These are phyloP conservation scores for Verticillium isaacii DNA, from an alignment of 2,329 filamentous ascomycete genomes.

Conservation along the genomic window DNA sequence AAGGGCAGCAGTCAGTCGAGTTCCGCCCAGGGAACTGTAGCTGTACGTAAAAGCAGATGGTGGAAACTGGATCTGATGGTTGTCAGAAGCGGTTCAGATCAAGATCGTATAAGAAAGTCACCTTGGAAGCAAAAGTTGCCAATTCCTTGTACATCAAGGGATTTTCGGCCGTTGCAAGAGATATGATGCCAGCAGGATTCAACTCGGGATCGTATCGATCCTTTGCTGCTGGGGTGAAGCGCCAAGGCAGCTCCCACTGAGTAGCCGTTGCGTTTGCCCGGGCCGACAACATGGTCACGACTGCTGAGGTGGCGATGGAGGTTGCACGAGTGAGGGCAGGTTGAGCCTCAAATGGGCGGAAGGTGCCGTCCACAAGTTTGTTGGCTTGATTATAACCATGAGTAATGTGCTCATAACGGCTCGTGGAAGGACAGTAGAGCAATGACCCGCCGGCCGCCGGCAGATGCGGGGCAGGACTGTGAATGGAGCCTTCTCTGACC, in stretches of 20 bases:
- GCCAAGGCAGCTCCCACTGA: constrained; percentile 5
- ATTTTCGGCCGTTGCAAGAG: constrained; percentile 7
- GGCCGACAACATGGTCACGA: constrained; percentile 3
- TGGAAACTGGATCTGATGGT: background rate
- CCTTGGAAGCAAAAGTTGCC: constrained; percentile 5
- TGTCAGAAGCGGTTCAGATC: background rate
- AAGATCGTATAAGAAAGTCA: background rate
- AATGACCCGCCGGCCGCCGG: no score
- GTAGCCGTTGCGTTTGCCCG: constrained; percentile 5
- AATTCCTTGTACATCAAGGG: constrained; percentile 2
- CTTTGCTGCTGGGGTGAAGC: constrained; percentile 3
- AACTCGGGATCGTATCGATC: background rate
- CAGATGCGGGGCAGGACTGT: background rate
- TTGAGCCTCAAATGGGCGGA: background rate
- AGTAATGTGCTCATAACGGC: background rate
- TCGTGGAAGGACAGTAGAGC: background rate
- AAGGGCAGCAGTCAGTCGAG: constrained; percentile 24
- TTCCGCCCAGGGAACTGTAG: constrained; percentile 28
- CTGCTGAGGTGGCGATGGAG: no score
- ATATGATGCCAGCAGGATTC: constrained; percentile 7
- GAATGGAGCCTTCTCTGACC: background rate
- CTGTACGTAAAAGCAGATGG: constrained; percentile 28
- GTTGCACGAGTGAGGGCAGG: no score
- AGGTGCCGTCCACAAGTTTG: background rate
- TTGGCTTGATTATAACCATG: background rate